Base-by-base conservation (phyloP, 1,284 basidiomycete species). In the Trichosporon coremiiforme region DNA sequence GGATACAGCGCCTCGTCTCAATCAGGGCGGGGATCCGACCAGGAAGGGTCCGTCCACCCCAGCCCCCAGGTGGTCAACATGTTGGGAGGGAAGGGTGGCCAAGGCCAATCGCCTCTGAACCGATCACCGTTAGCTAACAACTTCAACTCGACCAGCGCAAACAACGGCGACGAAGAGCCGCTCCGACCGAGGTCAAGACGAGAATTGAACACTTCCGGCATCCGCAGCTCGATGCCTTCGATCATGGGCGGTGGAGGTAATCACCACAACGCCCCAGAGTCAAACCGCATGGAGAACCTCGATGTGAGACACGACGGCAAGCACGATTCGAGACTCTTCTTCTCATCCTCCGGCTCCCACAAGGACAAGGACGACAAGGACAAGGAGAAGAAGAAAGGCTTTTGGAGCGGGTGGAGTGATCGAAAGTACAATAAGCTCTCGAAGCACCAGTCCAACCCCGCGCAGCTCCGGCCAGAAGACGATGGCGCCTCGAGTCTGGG, bases 1-100 rank as follows among this genome's bases (percentile, higher is more conserved):
- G 71, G 70, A 8, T 71, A 70, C 68, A 70, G 68, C 33, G 65
- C 70, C 3, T 64, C 73, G 2, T 71, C 73, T 12, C 73, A 71
- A 6, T 69, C 66, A 4, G 71, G 70, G 4, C 68, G 68, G 13
- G 67, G 64, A 4, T 71, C 70, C 2, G 73, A 71, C 63, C 68
- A 68, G 33, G 72, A 73, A 41, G 67, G 67, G 20, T 66, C 67
- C 36, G 67, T 70, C 3, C 60, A 45, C 53, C 55, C 57, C 9
- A 25, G 31, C 29, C 31, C 57, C 17, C 57, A 60, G 57, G 29
- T 60, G 31, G 9, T 4, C 68, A 47, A 55, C 60, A 65, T 60
- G 57, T 31, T 60, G 57, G 57, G 57, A 31, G 57, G 57, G 15
- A 60, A 31, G 57, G 29, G 57, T 25, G 57, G 57, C 29, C 57